Base-by-base conservation (phyloP, 2,329 filamentous ascomycete species). In the Curvularia eragrostidis region DNA sequence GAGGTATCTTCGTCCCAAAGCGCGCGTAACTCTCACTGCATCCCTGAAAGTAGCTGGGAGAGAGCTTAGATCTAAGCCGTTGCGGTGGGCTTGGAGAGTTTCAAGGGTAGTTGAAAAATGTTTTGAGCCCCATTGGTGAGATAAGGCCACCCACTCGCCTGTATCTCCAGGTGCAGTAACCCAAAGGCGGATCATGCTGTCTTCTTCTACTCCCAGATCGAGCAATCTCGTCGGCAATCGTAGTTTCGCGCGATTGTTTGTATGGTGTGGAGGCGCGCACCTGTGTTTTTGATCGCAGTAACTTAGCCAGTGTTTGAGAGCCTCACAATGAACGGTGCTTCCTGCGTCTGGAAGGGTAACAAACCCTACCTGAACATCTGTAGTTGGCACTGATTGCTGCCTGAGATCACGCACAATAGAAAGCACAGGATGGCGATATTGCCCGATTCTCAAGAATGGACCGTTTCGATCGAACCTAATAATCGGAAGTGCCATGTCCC, bases 1-100 rank as follows among this genome's bases (percentile, higher is more conserved):
- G 5, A 74, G 54, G 38, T 67, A 73, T 3, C 53, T 52, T 3
- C 54, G 19, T 0, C 63, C 58, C 2, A 72, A 52, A 0, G 58
- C 56, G 0, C 70, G 56, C 1, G 69, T 70, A 0, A 66, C 48
- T 0, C 2, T 56, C 1, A 71, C 54, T 0, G 70, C 69, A 48
- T 74, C 64, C 23, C 26, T 56, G 41, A 72, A 69, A 1, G 64
- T 67, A 9, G 44, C 34, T 3, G 67, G 67, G 5, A 69, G 51
- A 3, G 15, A 15, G 8, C 2, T 12, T 7, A 53, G 1, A 2
- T 30, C 5, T 8, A 53, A 39, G 5, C 51, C 42, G 4, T 23
- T 39, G 6, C 28, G 42, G 3, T 53, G 42, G 48, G 12, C 15
- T 7, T 52, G 32, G 3, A 57, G 49, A 4, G 55, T 60, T 18